Conservation (phyloP, 306 rosid species). For the Acacia crassicarpa region DNA sequence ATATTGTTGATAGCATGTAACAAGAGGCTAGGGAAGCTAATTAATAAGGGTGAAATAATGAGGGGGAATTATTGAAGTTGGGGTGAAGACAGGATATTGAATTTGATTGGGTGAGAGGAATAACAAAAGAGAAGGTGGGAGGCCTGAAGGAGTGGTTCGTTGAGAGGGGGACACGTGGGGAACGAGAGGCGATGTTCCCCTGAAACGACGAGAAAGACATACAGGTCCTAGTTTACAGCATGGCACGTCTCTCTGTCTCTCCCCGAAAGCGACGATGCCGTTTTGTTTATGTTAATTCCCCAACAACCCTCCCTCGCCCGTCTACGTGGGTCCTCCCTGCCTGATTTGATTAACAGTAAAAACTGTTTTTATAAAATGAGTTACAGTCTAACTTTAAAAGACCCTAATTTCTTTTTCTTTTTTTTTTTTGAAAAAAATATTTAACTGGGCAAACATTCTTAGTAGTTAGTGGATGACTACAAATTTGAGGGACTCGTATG, state of each 20-base stretch:
- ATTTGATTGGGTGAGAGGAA: background rate
- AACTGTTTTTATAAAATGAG: too few species aligned
- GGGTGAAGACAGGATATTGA: background rate
- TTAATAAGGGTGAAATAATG: too few species aligned
- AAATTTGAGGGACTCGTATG: background rate
- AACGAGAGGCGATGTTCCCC: background rate
- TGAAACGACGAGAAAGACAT: conserved; percentile 20
- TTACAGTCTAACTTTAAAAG: too few species aligned
- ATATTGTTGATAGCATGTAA: too few species aligned
- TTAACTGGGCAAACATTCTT: background rate
- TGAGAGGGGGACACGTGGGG: conserved; percentile 4
- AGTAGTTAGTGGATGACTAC: too few species aligned
- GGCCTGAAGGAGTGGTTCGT: background rate
- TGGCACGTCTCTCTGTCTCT: conserved; percentile 29
- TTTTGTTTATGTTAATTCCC: background rate
- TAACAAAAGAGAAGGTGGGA: background rate
- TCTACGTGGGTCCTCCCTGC: background rate
- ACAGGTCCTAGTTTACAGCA: conserved; percentile 23
- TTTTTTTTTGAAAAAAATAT: background rate
- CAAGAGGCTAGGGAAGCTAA: too few species aligned
- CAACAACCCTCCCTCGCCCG: background rate
- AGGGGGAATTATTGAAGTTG: background rate
- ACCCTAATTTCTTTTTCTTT: too few species aligned
- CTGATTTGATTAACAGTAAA: too few species aligned
- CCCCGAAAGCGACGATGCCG: conserved; percentile 14